Evolutionary conservation across 805 yeast species (phyloP).

Genomic region (Isabelozyma pseudorhagii): DNA sequence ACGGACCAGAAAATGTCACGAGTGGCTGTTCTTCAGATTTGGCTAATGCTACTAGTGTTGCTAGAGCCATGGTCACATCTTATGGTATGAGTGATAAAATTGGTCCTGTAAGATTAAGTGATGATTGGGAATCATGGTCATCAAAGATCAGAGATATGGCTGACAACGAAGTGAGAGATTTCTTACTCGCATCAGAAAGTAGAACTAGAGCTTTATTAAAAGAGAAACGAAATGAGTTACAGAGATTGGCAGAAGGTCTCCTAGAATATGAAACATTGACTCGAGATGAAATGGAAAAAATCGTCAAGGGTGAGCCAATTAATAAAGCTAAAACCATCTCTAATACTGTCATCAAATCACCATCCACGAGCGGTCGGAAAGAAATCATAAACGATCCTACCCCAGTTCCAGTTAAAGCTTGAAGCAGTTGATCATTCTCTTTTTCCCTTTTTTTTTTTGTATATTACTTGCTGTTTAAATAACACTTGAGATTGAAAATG

Average conservation of each 20-base stretch:
- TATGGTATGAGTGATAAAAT: slow-evolving; percentile 94
- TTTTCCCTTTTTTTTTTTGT: not conserved
- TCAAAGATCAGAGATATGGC: slow-evolving; percentile 84
- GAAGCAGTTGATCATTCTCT: not conserved
- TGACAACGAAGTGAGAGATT: slow-evolving; percentile 82
- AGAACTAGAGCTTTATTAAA: slow-evolving; percentile 70
- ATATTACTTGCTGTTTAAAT: not conserved
- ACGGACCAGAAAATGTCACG: slow-evolving; percentile 90
- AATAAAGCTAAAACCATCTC: slow-evolving; percentile 66
- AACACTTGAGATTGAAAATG: not conserved
- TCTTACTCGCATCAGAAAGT: slow-evolving; percentile 71
- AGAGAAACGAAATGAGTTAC: slow-evolving; percentile 65
- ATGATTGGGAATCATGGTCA: slow-evolving; percentile 95
- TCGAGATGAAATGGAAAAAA: slow-evolving; percentile 82
- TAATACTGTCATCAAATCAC: slow-evolving; percentile 57
- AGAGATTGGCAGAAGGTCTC: slow-evolving; percentile 87
- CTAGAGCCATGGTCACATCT: slow-evolving; percentile 94
- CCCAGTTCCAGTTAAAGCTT: slow-evolving; percentile 12
- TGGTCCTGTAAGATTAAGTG: slow-evolving; percentile 88
- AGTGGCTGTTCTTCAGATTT: slow-evolving; percentile 94
- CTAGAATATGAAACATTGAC: slow-evolving; percentile 94
- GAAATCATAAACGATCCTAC: slow-evolving; percentile 9
- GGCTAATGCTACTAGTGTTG: slow-evolving; percentile 84
- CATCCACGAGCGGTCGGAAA: slow-evolving; percentile 7
- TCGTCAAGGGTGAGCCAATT: slow-evolving; percentile 76